Conservation (phyloP, 2,329 filamentous ascomycete genomes). For the Claviceps quebecensis region DNA sequence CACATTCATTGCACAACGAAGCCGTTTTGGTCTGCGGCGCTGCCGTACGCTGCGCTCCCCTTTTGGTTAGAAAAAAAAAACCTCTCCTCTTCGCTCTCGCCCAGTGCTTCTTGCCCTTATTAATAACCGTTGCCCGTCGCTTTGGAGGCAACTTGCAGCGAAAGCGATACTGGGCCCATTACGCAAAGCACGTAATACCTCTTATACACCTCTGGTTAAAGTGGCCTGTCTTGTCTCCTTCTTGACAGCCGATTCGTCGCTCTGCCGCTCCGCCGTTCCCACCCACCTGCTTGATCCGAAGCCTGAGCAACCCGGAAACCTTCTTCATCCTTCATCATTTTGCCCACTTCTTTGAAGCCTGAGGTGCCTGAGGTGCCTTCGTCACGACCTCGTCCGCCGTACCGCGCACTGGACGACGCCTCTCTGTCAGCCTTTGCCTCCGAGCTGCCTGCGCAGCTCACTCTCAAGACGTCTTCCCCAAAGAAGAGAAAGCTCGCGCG, state of each 20-base stretch:
- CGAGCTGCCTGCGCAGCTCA: constrained; percentile 54
- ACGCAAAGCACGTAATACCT: too few relatives aligned
- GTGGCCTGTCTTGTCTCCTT: too few relatives aligned
- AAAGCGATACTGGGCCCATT: too few relatives aligned
- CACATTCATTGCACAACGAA: too few relatives aligned
- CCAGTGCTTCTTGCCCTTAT: neutral
- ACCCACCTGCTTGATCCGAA: neutral
- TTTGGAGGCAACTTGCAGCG: too few relatives aligned
- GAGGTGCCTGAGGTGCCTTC: constrained; percentile 3
- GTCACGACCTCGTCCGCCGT: constrained; percentile 1
- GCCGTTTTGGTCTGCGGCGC: too few relatives aligned
- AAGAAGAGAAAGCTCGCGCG: constrained; percentile 57
- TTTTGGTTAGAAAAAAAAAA: neutral
- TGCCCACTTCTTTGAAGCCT: constrained; percentile 2
- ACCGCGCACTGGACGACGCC: constrained; percentile 3
- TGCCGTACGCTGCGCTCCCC: too few relatives aligned
- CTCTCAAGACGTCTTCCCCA: constrained; percentile 57
- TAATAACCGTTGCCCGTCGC: neutral
- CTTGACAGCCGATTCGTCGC: neutral
- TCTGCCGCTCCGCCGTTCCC: neutral
- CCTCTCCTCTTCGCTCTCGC: neutral
- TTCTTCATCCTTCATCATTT: constrained; percentile 1
- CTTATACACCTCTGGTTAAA: too few relatives aligned
- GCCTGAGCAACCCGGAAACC: neutral
- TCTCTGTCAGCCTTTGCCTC: constrained; percentile 9